Evolutionary conservation across 371 early-diverging fungal species (phyloP), one percentile per base, ranked within the genome.

Genomic region (Apophysomyces trapeziformis): DNA sequence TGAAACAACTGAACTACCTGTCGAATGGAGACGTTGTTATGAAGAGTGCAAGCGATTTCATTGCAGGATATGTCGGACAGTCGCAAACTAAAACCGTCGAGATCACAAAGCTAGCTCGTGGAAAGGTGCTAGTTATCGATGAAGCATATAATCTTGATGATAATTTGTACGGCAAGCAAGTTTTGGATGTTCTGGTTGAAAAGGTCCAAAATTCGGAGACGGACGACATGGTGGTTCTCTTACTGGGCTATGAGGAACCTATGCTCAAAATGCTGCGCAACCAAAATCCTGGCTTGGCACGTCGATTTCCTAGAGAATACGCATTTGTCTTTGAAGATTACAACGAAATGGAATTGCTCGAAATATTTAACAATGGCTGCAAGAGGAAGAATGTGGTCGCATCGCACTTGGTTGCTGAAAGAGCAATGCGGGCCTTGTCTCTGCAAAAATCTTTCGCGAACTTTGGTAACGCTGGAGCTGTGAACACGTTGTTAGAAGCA

Each of bases 301-400:
- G 54, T 8, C 54, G 54, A 8, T 50, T 50, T 21, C 54, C 54
- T 21, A 18, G 54, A 16, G 54, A 50, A 50, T 50, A 16, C 21
- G 54, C 54, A 4, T 50, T 50, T 50, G 21, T 50, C 21, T 50
- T 50, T 21, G 54, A 50, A 50, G 54, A 50, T 21, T 50, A 50
- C 21, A 50, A 50, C 21, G 54, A 50, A 50, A 50, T 50, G 54
- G 54, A 50, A 11, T 26, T 50, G 21, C 11, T 50, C 4, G 54
- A 16, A 21, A 50, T 50, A n/a, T 50, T 50, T 21, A 50, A 21
- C 54, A 50, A 11, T 50, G 8, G 21, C 21, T 50, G 54, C 35
- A 50, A 21, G 21, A 50, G 21, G 32, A 16, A 21, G 54, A 50
- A 50, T 21, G 21, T 50, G 4, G 54, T 50, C 9, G 54, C 21